phyloP scores from a whole-genome alignment of 805 yeast species.

The Gaillardinia entomophila region DNA sequence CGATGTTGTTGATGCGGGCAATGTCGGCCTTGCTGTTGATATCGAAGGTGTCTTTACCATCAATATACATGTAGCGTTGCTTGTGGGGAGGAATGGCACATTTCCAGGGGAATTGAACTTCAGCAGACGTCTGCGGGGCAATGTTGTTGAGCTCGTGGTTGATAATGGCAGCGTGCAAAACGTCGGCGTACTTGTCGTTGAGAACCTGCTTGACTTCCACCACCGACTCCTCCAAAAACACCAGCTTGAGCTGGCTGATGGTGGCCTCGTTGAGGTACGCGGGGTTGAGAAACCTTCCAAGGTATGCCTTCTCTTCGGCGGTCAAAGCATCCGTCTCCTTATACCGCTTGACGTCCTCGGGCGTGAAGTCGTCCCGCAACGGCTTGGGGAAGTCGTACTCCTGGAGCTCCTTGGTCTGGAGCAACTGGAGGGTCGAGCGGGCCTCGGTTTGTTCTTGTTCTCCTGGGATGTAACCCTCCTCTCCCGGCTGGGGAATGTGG shows the following conservation, averaged over 20 bases:
- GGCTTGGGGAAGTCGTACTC: conserved; percentile 81
- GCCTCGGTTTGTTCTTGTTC: conserved; percentile 78
- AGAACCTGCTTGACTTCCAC: conserved; percentile 63
- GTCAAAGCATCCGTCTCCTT: conserved; percentile 13
- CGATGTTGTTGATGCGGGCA: conserved; percentile 22
- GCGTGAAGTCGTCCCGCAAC: conserved; percentile 36
- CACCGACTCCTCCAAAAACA: conserved; percentile 64
- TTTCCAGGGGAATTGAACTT: conserved; percentile 74
- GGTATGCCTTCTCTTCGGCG: conserved; percentile 41
- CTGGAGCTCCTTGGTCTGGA: conserved; percentile 69
- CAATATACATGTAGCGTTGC: conserved; percentile 78
- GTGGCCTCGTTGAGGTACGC: conserved; percentile 34
- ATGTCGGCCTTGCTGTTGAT: conserved; percentile 28
- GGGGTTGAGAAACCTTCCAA: conserved; percentile 53
- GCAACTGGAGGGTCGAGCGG: conserved; percentile 68
- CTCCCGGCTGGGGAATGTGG: conserved; percentile 93
- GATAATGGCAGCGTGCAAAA: conserved; percentile 44
- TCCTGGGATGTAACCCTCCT: conserved; percentile 75
- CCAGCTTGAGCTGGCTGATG: conserved; percentile 33
- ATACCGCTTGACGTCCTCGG: conserved; percentile 31
- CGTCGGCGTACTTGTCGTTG: conserved; percentile 45
- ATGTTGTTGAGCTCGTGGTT: conserved; percentile 53
- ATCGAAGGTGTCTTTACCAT: conserved; percentile 45
- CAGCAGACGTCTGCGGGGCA: conserved; percentile 52
- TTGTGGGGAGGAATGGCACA: conserved; percentile 92